These are phyloP conservation scores for Xylaria longipes DNA, from an alignment of 495 filamentous ascomycete genomes.

Conservation along the genomic window DNA sequence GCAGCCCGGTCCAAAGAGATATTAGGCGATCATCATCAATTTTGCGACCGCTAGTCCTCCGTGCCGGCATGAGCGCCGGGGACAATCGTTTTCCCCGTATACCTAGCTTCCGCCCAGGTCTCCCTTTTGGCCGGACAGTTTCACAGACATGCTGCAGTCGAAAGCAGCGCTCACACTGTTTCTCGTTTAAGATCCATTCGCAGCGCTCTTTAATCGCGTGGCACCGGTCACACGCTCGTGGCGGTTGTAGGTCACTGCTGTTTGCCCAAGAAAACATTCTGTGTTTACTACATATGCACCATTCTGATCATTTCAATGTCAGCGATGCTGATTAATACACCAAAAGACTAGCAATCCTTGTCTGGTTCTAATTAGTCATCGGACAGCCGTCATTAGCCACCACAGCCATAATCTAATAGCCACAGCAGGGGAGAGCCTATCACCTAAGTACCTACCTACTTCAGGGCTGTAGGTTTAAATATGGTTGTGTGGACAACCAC, in stretches of 20 bases:
- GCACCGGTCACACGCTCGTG: slow-evolving; percentile 35
- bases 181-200: slow-evolving; percentile 15
- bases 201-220: slow-evolving; percentile 38
- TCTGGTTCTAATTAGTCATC: background rate
- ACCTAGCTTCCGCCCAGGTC: slow-evolving; percentile 28
- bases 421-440: too few relatives aligned
- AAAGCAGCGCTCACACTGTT: slow-evolving; percentile 31
- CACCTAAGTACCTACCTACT: too few relatives aligned
- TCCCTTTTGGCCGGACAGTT: slow-evolving; percentile 23
- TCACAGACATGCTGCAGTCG: slow-evolving; percentile 32
- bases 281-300: background rate
- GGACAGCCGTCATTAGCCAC: background rate
- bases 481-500: too few relatives aligned
- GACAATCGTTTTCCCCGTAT: slow-evolving; percentile 13
- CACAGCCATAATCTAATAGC: background rate
- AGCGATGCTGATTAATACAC: background rate
- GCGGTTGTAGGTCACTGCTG: background rate
- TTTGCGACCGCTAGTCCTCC: background rate
- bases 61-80: background rate
- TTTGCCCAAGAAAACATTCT: slow-evolving; percentile 12
- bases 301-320: background rate
- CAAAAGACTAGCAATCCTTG: background rate
- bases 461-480: too few relatives aligned
- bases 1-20: background rate
- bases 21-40: background rate